Percentiles rank a stretch among this genome's conserved stretches.
Conservation (phyloP, 2,329 filamentous ascomycete species). For the Dothistroma septosporum region DNA sequence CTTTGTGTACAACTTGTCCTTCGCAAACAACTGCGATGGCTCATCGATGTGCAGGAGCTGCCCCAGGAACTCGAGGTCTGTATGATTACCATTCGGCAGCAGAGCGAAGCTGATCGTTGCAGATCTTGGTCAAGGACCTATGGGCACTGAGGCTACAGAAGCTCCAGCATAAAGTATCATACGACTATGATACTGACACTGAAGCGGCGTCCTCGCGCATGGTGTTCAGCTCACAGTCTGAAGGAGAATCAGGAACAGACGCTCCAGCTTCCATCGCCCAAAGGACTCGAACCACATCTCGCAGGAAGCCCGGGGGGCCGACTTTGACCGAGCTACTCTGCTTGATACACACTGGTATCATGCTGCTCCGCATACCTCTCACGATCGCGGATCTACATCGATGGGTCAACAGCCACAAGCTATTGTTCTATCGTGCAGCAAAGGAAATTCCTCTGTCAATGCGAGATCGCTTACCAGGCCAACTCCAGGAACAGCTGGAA, state of each 20-base stretch:
- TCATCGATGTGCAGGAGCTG: constrained; percentile 63
- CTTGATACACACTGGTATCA: constrained; percentile 72
- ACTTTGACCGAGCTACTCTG: constrained; percentile 69
- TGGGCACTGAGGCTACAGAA: constrained; percentile 72
- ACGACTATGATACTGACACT: constrained; percentile 34
- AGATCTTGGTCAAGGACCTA: constrained; percentile 66
- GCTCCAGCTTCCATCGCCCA: constrained; percentile 29
- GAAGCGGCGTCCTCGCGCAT: constrained; percentile 42
- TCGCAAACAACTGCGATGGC: constrained; percentile 72
- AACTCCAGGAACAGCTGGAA: constrained; percentile 59
- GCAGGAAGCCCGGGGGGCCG: constrained; percentile 51
- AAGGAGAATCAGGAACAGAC: constrained; percentile 41
- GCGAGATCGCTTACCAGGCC: constrained; percentile 59
- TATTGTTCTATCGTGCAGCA: constrained; percentile 66
- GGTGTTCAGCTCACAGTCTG: constrained; percentile 58
- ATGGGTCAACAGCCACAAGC: constrained; percentile 63
- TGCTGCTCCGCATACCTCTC: constrained; percentile 73
- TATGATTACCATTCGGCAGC: neutral
- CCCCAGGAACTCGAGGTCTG: constrained; percentile 67
- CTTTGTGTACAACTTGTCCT: constrained; percentile 81
- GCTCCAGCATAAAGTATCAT: constrained; percentile 43
- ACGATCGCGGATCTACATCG: constrained; percentile 65
- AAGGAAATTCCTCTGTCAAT: constrained; percentile 59
- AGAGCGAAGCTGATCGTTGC: neutral
- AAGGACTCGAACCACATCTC: constrained; percentile 32